Conservation (phyloP, 495 filamentous ascomycete species). For the Daldinia concentrica region DNA sequence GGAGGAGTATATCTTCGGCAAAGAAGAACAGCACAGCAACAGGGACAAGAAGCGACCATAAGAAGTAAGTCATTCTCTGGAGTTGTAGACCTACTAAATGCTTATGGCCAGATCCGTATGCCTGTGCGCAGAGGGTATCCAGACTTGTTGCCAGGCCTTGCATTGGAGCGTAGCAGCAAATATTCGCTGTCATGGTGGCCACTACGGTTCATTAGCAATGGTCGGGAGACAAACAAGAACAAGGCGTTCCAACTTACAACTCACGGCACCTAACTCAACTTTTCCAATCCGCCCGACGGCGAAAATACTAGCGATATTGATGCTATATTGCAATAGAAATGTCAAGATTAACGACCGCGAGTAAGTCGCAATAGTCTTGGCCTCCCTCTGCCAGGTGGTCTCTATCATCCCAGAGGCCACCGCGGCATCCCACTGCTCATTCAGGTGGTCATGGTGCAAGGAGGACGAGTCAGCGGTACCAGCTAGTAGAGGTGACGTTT, state of each 20-base stretch:
- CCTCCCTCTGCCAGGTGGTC: constrained; percentile 86
- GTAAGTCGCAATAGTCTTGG: constrained; percentile 68
- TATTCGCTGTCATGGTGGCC: constrained; percentile 76
- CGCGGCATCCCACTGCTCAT: constrained; percentile 80
- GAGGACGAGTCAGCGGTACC: constrained; percentile 16
- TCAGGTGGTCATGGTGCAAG: constrained; percentile 49
- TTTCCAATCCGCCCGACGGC: constrained; percentile 72
- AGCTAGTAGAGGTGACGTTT: constrained; percentile 54
- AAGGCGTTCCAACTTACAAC: constrained; percentile 44
- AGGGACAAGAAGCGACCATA: constrained; percentile 70
- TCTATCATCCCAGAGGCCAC: constrained; percentile 76
- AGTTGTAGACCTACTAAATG: constrained; percentile 74
- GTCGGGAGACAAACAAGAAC: neutral
- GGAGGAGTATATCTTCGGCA: constrained; percentile 63
- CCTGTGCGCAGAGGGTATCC: constrained; percentile 79
- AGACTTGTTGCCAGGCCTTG: constrained; percentile 75
- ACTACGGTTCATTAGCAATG: constrained; percentile 47
- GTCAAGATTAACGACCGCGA: constrained; percentile 71
- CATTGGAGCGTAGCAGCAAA: constrained; percentile 75
- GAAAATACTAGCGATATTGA: constrained; percentile 74
- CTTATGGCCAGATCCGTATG: constrained; percentile 74
- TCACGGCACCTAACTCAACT: constrained; percentile 70
- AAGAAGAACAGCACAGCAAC: constrained; percentile 68
- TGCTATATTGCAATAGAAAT: constrained; percentile 75
- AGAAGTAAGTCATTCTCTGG: constrained; percentile 74